Conservation (phyloP, 148 eudicot species). For the Silene conica region DNA sequence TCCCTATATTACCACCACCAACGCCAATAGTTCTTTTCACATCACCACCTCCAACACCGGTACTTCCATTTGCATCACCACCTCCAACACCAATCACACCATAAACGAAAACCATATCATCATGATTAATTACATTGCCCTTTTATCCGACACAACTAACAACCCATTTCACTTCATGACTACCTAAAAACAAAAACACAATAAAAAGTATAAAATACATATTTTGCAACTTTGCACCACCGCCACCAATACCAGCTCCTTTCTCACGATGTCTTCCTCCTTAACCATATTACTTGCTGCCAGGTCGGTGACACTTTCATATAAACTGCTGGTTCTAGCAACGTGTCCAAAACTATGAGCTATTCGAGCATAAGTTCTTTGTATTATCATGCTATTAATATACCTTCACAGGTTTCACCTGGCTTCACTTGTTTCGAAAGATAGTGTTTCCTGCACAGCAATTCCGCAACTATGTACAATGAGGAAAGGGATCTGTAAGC, state of each 20-base stretch:
- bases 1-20: background rate
- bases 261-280: background rate
- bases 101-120: background rate
- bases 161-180: background rate
- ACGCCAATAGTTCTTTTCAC: background rate
- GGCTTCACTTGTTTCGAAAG: background rate
- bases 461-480: background rate
- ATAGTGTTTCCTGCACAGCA: background rate
- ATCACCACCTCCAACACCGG: slow-evolving; percentile 9
- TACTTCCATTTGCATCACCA: background rate
- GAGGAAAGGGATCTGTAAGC: background rate
- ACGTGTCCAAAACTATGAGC: background rate
- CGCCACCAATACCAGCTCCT: background rate
- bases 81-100: slow-evolving; percentile 3
- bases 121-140: background rate
- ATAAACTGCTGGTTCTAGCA: background rate
- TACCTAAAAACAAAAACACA: background rate
- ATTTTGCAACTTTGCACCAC: background rate
- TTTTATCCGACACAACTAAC: background rate
- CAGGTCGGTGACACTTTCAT: background rate
- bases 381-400: background rate
- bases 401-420: background rate
- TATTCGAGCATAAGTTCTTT: background rate
- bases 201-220: background rate
- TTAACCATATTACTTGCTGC: background rate